A percentile compares a stretch with the other conserved stretches of the same genome.
Evolutionary conservation across 805 yeast species (phyloP).

Genomic region (Starmerella apis): DNA sequence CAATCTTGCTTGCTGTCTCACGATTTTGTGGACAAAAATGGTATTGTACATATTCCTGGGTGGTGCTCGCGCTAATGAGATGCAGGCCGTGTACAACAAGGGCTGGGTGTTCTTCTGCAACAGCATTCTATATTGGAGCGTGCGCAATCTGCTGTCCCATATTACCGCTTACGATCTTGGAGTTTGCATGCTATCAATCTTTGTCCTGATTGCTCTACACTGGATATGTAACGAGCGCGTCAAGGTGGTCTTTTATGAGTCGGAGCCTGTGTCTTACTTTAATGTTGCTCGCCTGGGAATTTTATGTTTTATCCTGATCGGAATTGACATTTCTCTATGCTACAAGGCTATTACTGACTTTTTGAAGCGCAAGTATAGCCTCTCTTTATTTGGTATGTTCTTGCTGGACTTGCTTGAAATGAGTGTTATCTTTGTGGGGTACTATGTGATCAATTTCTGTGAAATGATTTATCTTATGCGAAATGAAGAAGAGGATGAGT

Average conservation of each 20-base stretch:
- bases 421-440: conserved; percentile 45
- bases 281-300: conserved; percentile 11
- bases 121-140: conserved; percentile 31
- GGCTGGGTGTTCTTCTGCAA: conserved; percentile 55
- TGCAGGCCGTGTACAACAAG: conserved; percentile 45
- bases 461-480: conserved; percentile 44
- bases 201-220: conserved; percentile 53
- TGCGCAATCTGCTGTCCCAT: neutral
- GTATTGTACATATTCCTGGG: conserved; percentile 57
- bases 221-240: conserved; percentile 43
- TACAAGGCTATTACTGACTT: conserved; percentile 4
- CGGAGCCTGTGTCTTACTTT: conserved; percentile 7
- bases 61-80: conserved; percentile 59
- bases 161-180: conserved; percentile 32
- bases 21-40: conserved; percentile 36
- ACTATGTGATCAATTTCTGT: conserved; percentile 42
- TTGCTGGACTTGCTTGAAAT: conserved; percentile 56
- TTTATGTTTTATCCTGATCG: conserved; percentile 37
- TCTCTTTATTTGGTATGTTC: conserved; percentile 10
- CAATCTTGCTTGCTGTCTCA: conserved; percentile 26
- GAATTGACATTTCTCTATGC: conserved; percentile 38
- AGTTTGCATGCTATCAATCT: conserved; percentile 17
- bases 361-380: conserved; percentile 8
- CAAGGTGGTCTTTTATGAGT: conserved; percentile 39
- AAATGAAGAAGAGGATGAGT: conserved; percentile 48